Base-by-base conservation (phyloP, 148 eudicot genomes). In the Selenicereus undatus region DNA sequence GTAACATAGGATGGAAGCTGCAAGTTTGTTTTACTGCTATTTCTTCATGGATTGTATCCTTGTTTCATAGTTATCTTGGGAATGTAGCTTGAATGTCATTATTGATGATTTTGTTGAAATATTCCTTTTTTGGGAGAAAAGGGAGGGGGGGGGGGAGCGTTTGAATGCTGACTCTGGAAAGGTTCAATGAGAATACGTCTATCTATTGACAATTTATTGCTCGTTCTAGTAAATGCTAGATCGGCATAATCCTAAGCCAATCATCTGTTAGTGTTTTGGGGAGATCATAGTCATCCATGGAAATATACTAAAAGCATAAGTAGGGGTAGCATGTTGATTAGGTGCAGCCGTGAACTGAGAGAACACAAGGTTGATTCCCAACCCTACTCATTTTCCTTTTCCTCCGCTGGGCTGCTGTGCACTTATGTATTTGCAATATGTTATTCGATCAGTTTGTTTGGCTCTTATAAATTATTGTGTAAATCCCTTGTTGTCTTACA, bases 21-120 rank as follows among this genome's bases (percentile, higher is more conserved):
- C 62, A 26, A 13, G 77, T 16, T 0, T 74, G 21, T 11, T 66
- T 66, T 11, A 35, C 8, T n/a, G 11, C 56, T 73, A 39, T 22
- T 73, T 73, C 16, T 73, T 73, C 27, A 39, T n/a, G 75, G 52
- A 73, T 74, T 74, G 58, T 74, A 14, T 30, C 20, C 56, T 27
- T 22, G 10, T 5, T 58, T 27, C 42, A 7, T 71, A 17, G 17
- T 58, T 39, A 14, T 29, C 8, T 20, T 73, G 74, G 73, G 8
- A 26, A 73, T 80, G 35, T 58, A 62, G 72, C 30, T 27, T 78
- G 76, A 51, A 54, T 72, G 32, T 32, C 32, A 32, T 22, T 54
- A 5, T 24, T 66, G 58, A 78, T 78, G 74, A 64, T 64, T 64
- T 64, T 64, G 10, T 24, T 7, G 43, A 13, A 22, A 13, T 64